Evolutionary conservation across 768 basidiomycete genomes (phyloP).

Genomic region (Sporobolomyces phaffii): DNA sequence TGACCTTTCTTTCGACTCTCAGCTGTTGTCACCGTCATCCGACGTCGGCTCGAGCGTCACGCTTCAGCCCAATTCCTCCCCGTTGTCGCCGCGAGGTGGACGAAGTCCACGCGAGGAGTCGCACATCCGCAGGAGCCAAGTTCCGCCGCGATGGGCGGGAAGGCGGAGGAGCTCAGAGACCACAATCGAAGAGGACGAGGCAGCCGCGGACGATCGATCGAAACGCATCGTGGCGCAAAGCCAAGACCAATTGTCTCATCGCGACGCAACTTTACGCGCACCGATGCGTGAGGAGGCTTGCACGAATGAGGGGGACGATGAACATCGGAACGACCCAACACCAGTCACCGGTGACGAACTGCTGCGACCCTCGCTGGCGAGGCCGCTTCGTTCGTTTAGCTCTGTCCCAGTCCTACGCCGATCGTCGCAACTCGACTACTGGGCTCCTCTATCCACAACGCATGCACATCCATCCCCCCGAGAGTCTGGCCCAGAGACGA

Average conservation of each 20-base stretch:
- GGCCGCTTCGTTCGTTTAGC: neutral
- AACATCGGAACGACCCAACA: neutral
- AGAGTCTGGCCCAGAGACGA: neutral
- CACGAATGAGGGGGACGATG: neutral
- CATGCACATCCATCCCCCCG: neutral
- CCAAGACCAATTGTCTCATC: neutral
- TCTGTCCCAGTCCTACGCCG: neutral
- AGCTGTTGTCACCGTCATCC: neutral
- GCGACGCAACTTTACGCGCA: too few species aligned
- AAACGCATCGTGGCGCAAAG: neutral
- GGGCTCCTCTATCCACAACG: neutral
- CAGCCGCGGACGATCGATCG: neutral
- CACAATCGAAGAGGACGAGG: neutral
- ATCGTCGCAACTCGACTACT: neutral
- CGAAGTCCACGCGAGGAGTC: neutral
- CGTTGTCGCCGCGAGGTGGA: neutral
- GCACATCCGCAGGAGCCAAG: neutral
- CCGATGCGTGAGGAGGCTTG: too few species aligned
- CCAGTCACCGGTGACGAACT: neutral
- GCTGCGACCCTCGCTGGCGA: neutral
- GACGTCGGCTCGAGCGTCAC: neutral
- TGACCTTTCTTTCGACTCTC: conserved; percentile 13
- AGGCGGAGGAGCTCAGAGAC: conserved; percentile 14
- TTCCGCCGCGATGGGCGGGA: conserved; percentile 1
- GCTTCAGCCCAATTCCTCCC: neutral